A percentile compares a stretch with the other conserved stretches of the same genome.
Conservation (phyloP, 2,329 filamentous ascomycete species). For the Epichloe sp. region DNA sequence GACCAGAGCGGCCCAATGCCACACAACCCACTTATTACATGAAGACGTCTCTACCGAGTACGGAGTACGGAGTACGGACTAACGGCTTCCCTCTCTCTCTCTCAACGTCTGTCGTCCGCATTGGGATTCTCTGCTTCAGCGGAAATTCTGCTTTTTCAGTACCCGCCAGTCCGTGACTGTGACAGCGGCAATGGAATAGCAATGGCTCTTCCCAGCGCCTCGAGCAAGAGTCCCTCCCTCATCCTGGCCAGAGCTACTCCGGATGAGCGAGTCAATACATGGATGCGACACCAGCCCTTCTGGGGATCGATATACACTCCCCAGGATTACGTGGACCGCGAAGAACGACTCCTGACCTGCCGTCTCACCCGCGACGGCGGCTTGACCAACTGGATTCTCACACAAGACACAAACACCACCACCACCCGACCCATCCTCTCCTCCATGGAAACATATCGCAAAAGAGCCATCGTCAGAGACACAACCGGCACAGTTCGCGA, state of each 20-base stretch:
- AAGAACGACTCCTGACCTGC: constrained; percentile 41
- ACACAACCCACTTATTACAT: no score
- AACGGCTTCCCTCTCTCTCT: no score
- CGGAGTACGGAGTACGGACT: no score
- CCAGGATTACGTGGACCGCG: constrained; percentile 45
- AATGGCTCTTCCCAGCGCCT: background rate
- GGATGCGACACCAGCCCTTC: constrained; percentile 38
- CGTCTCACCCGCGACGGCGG: constrained; percentile 46
- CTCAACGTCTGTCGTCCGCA: no score
- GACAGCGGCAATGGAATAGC: background rate
- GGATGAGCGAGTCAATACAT: constrained; percentile 40
- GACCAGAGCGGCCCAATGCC: no score
- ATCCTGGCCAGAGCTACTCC: constrained; percentile 42
- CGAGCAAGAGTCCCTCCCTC: constrained; percentile 4
- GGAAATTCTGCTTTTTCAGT: no score
- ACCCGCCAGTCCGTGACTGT: no score
- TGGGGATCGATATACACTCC: constrained; percentile 47
- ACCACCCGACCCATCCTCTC: constrained; percentile 41
- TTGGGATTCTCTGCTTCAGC: no score
- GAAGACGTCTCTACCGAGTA: no score
- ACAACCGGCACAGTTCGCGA: constrained; percentile 29
- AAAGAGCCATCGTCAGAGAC: constrained; percentile 37
- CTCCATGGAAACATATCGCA: constrained; percentile 51
- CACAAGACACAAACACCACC: constrained; percentile 13
- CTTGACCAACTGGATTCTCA: constrained; percentile 52